These are phyloP conservation scores for Stachybotrys chlorohalonatus DNA, from an alignment of 2,329 filamentous ascomycete genomes.

Conservation along the genomic window DNA sequence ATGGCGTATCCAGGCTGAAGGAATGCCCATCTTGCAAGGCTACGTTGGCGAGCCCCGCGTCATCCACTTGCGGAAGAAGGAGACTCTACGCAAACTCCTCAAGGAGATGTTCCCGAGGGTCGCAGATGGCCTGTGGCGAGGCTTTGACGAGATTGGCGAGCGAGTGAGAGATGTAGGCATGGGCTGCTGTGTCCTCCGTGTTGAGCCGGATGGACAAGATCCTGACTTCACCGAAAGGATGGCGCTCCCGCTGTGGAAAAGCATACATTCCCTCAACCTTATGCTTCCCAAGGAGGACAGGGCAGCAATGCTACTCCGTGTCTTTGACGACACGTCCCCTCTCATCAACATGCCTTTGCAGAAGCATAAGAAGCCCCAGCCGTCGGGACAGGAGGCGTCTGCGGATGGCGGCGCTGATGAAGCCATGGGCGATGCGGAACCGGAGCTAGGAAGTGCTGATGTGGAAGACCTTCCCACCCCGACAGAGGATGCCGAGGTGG, in stretches of 20 bases:
- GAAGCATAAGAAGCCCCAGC: constrained; percentile 29
- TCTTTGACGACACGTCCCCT: constrained; percentile 84
- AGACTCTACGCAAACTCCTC: constrained; percentile 73
- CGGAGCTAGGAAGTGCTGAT: constrained; percentile 15
- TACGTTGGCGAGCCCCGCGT: constrained; percentile 77
- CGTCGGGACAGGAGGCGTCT: constrained; percentile 19
- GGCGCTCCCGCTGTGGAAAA: constrained; percentile 90
- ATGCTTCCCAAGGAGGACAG: constrained; percentile 98
- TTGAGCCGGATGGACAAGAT: constrained; percentile 64
- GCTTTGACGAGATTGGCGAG: constrained; percentile 81
- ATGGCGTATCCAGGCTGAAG: constrained; percentile 94
- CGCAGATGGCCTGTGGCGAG: constrained; percentile 60
- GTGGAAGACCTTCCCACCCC: constrained; percentile 27
- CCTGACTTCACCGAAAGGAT: constrained; percentile 62
- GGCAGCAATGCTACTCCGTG: constrained; percentile 78
- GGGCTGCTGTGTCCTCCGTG: constrained; percentile 83
- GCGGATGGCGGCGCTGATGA: constrained; percentile 23
- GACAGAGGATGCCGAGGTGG: constrained; percentile 2
- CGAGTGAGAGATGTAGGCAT: constrained; percentile 69
- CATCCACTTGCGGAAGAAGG: constrained; percentile 64
- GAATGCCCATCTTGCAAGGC: constrained; percentile 80
- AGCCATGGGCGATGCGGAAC: constrained; percentile 9
- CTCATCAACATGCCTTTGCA: constrained; percentile 61
- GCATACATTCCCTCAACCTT: constrained; percentile 81
- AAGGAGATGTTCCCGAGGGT: constrained; percentile 97